phyloP scores from a whole-genome alignment of 257 asterid species.

The Mitragyna speciosa region DNA sequence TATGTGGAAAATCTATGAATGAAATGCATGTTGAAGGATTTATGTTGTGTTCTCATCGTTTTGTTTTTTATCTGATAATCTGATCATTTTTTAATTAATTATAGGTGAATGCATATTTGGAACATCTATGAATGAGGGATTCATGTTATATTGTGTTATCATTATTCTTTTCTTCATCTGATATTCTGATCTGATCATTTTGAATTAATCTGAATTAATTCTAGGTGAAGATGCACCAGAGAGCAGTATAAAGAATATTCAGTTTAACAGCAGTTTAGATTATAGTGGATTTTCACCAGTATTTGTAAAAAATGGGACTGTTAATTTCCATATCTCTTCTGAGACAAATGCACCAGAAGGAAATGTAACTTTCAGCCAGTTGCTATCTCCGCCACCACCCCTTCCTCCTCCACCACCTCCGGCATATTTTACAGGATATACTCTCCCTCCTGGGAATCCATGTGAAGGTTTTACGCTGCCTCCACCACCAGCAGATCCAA shows the following conservation, averaged over 20 bases:
- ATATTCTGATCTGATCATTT: constrained; percentile 12
- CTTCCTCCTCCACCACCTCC: constrained; percentile 34
- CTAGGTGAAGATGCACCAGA: constrained; percentile 69
- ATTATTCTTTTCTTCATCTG: no score
- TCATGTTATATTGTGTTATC: no score
- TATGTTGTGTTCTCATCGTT: neutral
- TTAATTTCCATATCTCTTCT: constrained; percentile 14
- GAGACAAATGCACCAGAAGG: constrained; percentile 19
- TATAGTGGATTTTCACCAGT: constrained; percentile 33
- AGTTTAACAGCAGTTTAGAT: constrained; percentile 32
- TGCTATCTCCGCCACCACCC: constrained; percentile 7
- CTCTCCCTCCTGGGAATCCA: constrained; percentile 90
- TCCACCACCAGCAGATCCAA: constrained; percentile 90
- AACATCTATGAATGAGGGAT: neutral
- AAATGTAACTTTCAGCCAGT: constrained; percentile 26
- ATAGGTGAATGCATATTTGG: constrained; percentile 55
- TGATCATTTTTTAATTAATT: constrained; percentile 20
- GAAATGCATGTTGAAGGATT: neutral
- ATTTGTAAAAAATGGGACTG: constrained; percentile 30
- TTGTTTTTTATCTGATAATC: neutral
- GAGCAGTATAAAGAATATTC: constrained; percentile 33
- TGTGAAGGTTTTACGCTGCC: constrained; percentile 82
- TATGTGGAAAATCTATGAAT: neutral
- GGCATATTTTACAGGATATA: constrained; percentile 66
- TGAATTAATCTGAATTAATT: constrained; percentile 16